These are phyloP conservation scores for barrel medic (Medicago truncatula) DNA, from an alignment of 306 rosid species.

Conservation along the genomic window MtrunA17r5.0-ANR NC_053043.1:30515001-30515500, in stretches of 20 bases:
- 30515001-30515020: too few relatives aligned
- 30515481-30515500: too few relatives aligned
- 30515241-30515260: neutral
- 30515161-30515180: conserved; percentile 38
- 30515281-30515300: neutral
- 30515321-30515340: neutral
- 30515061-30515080: neutral
- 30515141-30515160: conserved; percentile 48
- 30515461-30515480: too few relatives aligned
- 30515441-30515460: too few relatives aligned
- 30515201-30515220: neutral
- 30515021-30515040: too few relatives aligned
- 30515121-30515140: conserved; percentile 76
- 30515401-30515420: neutral
- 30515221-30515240: neutral
- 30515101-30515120: conserved; percentile 50
- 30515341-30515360: too few relatives aligned
- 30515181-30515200: neutral
- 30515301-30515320: neutral
- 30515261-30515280: conserved; percentile 21
- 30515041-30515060: too few relatives aligned
- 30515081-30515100: too few relatives aligned
- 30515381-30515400: neutral
- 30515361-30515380: neutral
- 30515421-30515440: neutral